Base-by-base conservation (phyloP, 1,284 basidiomycete genomes). In the Somion occarium region DNA sequence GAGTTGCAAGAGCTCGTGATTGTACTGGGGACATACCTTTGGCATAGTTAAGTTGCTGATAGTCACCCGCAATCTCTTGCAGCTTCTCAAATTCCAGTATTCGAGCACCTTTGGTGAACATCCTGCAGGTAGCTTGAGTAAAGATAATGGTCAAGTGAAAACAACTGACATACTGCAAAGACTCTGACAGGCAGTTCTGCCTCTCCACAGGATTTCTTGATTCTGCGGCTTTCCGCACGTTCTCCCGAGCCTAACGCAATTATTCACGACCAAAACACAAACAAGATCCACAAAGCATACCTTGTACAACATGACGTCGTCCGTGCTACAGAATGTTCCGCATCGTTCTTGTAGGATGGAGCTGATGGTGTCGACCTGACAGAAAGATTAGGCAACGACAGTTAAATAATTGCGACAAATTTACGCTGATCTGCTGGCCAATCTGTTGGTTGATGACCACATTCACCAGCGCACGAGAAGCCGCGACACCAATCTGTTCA, bases 281-380 rank as follows among this genome's bases (percentile, higher is more conserved):
- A 19, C 18, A 27, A 19, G 45, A 15, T 18, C 12, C 34, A n/a
- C 37, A 18, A 41, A n/a, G 54, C 67, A 56, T 56, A 83, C 91
- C 76, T 99, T 99, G 77, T 99, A 98, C 46, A 98, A 73, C 74
- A 98, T 90, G 41, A 99, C 97, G 70, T 99, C 97, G 63, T 98
- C 97, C 0, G 96, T 89, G 61, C 93, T 95, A 69, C 95, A 98
- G 78, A 99, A 99, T 18, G 92, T 92, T 1, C 94, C 95, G 63
- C 97, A 99, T 63, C 93, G 81, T 63, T 91, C 86, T 66, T 99
- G 96, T 27, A 99, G 73, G 49, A 93, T 85, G 61, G 98, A 92
- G 61, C 93, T 96, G 61, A 99, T 91, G 2, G 92, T 92, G 68
- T 99, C 97, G 56, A 98, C 89, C 91, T 94, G 30, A 9, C 5